These are phyloP conservation scores for Digitaria exilis DNA, from an alignment of 202 grass and related monocot species.

Conservation along the genomic window DNA sequence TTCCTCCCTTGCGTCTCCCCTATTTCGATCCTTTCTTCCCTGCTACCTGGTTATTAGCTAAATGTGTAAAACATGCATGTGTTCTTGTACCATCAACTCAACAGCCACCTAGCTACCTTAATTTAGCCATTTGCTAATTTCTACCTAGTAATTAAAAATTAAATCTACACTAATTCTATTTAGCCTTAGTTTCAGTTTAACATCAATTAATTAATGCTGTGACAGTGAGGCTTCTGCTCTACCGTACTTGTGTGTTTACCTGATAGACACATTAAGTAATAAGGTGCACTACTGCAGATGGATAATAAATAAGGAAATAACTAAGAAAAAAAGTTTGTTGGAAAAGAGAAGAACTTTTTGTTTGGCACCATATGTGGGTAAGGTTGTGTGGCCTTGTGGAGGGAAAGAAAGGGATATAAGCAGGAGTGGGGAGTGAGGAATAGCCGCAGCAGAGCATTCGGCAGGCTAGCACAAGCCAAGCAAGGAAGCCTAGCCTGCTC, in stretches of 20 bases:
- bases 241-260: no score
- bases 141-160: no score
- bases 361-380: conserved; percentile 31
- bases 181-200: not conserved
- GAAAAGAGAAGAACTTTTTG: not conserved
- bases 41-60: not conserved
- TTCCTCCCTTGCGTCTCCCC: conserved; percentile 6
- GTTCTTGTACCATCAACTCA: not conserved
- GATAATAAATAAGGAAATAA: no score
- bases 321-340: not conserved
- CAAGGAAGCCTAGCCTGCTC: conserved; percentile 39
- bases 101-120: conserved; percentile 34
- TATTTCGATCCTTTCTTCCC: not conserved
- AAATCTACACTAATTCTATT: no score
- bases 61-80: conserved; percentile 48
- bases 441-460: conserved; percentile 19
- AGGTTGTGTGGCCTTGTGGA: not conserved
- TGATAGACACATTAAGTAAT: not conserved
- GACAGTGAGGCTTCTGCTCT: not conserved
- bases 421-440: conserved; percentile 52
- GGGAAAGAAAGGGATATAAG: conserved; percentile 38
- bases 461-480: conserved; percentile 27
- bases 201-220: not conserved
- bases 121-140: conserved; percentile 21
- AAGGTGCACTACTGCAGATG: not conserved